phyloP scores from a whole-genome alignment of 192 early-diverging fungal species.

The Haplosporangium gracile region DNA sequence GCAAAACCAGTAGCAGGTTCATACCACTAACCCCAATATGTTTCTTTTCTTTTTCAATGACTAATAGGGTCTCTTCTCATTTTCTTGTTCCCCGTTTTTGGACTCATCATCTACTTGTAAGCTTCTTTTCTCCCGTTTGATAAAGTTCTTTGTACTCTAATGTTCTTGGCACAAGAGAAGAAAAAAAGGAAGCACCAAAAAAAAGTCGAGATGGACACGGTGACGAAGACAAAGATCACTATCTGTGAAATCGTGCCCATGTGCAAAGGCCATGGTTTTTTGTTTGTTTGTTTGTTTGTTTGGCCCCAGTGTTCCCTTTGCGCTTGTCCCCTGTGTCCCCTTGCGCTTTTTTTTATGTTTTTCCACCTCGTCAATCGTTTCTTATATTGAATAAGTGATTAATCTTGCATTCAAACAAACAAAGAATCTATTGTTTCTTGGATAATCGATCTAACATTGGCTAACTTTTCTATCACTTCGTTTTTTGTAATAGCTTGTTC shows the following conservation, averaged over 20 bases:
- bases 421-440: too few relatives aligned
- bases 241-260: too few relatives aligned
- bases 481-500: constrained; percentile 22
- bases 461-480: background rate
- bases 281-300: too few relatives aligned
- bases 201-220: too few relatives aligned
- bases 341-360: background rate
- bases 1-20: background rate
- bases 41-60: background rate
- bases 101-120: constrained; percentile 73
- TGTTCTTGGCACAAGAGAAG: background rate
- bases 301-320: too few relatives aligned
- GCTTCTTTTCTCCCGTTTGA: constrained; percentile 27
- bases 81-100: constrained; percentile 72
- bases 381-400: too few relatives aligned
- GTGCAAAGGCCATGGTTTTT: too few relatives aligned
- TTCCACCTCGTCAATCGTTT: background rate
- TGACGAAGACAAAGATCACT: too few relatives aligned
- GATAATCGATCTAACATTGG: background rate
- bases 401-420: too few relatives aligned
- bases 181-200: background rate
- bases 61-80: constrained; percentile 63
- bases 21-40: background rate
- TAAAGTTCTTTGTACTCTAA: background rate
- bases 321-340: too few relatives aligned